Base-by-base conservation (phyloP, 176 grass and related monocot species). In the Avena eriantha region DNA sequence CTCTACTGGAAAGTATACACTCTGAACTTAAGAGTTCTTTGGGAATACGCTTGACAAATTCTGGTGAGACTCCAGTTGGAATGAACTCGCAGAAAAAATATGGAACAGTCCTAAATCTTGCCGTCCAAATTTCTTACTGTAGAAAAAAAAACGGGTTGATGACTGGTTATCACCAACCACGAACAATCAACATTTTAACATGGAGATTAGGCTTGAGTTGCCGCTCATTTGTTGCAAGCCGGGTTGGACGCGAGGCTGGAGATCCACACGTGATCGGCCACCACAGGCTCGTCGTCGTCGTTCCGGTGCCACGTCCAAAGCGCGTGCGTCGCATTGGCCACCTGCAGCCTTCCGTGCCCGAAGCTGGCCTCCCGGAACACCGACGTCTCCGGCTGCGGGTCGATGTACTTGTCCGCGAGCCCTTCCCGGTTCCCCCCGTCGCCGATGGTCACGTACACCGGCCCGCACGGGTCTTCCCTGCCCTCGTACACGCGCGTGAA, bases 11-110 rank as follows among this genome's bases (percentile, higher is more conserved):
- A 85, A 87, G 69, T 49, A 79, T 81, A 75, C 88, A 91, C 33
- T 88, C 96, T 18, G 80, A 91, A 90, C 89, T 91, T 72, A 94
- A 80, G 82, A 89, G 89, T 23, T 95, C 86, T 84, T 82, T 87
- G 61, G 93, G 92, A 78, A 95, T 89, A 26, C 85, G 82, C 57
- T 78, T 88, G 79, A 65, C 86, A 88, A 89, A 87, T 90, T 92
- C 92, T 82, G 75, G 10, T 69, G 83, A 92, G 49, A 65, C 92
- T 72, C 90, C 78, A 13, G 77, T 77, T 64, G 92, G 83, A 76
- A 95, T 89, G 80, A 98, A 92, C 63, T 90, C 93, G 16, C 87
- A 79, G 79, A 94, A 89, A 81, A 98, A 78, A 74, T 83, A 85
- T 81, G 91, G 92, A 82, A 98, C 85, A 33, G 35, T 35, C 35